phyloP scores from a whole-genome alignment of 176 grass and related monocot species.

The Triticum turgidum region DNA sequence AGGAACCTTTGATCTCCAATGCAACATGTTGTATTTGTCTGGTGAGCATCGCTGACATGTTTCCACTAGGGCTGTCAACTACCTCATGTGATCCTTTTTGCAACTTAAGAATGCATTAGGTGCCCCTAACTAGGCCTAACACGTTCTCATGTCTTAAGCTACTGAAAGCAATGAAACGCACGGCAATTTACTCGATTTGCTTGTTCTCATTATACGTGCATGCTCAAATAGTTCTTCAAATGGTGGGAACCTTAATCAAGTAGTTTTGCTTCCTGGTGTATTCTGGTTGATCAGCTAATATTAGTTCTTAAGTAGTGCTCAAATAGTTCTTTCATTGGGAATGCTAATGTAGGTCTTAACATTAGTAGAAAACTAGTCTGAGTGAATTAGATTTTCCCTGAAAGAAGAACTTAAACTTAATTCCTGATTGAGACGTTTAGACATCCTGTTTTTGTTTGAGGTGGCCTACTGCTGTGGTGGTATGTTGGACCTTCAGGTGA shows the following conservation, averaged over 20 bases:
- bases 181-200: background rate
- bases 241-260: background rate
- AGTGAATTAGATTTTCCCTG: background rate
- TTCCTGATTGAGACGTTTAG: no score
- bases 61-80: background rate
- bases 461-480: no score
- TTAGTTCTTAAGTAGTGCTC: background rate
- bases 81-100: background rate
- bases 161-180: background rate
- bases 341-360: no score
- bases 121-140: background rate
- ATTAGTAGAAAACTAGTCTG: background rate
- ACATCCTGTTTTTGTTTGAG: no score
- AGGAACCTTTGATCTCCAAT: background rate
- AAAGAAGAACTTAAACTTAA: background rate
- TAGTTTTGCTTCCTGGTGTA: background rate
- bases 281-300: background rate
- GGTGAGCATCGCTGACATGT: constrained; percentile 2
- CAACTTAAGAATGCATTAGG: background rate
- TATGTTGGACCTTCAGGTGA: no score
- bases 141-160: background rate
- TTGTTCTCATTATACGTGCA: background rate
- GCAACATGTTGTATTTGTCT: background rate
- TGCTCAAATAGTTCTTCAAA: background rate
- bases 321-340: no score